A percentile compares a stretch with the other conserved stretches of the same genome.
Conservation (phyloP, 1,139 yeast genomes). For the Hanseniaspora sp. region DNA sequence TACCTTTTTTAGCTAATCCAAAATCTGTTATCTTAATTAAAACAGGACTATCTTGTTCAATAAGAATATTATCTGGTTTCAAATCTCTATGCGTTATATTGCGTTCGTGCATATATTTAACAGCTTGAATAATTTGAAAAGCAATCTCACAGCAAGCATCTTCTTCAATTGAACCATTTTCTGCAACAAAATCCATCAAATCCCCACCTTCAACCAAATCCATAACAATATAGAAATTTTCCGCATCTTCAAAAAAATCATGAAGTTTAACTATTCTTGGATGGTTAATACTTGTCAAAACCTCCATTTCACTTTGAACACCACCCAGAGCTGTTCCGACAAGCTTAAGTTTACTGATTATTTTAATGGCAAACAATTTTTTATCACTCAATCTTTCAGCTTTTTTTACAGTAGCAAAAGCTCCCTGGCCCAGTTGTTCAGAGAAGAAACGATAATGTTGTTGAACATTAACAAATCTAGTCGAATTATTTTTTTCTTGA, state of each 20-base stretch:
- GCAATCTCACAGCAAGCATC: constrained; percentile 79
- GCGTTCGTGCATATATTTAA: constrained; percentile 71
- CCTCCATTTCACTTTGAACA: constrained; percentile 75
- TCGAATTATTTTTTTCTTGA: neutral
- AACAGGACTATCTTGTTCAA: constrained; percentile 85
- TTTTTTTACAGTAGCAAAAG: constrained; percentile 88
- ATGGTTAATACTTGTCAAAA: constrained; percentile 64
- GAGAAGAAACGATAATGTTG: constrained; percentile 37
- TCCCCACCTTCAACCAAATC: constrained; percentile 97
- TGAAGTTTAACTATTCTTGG: constrained; percentile 73
- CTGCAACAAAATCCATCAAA: constrained; percentile 86
- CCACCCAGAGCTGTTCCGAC: constrained; percentile 62
- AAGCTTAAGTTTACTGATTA: constrained; percentile 71
- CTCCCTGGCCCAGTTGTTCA: constrained; percentile 89
- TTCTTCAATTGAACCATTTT: constrained; percentile 84
- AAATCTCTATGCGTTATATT: constrained; percentile 91
- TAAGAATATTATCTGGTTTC: constrained; percentile 83
- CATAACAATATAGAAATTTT: constrained; percentile 79
- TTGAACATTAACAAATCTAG: neutral
- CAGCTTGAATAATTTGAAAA: constrained; percentile 71
- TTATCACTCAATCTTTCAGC: constrained; percentile 82
- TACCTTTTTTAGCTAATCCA: constrained; percentile 73
- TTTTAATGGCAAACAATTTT: constrained; percentile 76
- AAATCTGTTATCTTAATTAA: constrained; percentile 84
- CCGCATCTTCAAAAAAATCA: constrained; percentile 74